Evolutionary conservation across 2,329 filamentous ascomycete species (phyloP).

Genomic region (Madurella mycetomatis): DNA sequence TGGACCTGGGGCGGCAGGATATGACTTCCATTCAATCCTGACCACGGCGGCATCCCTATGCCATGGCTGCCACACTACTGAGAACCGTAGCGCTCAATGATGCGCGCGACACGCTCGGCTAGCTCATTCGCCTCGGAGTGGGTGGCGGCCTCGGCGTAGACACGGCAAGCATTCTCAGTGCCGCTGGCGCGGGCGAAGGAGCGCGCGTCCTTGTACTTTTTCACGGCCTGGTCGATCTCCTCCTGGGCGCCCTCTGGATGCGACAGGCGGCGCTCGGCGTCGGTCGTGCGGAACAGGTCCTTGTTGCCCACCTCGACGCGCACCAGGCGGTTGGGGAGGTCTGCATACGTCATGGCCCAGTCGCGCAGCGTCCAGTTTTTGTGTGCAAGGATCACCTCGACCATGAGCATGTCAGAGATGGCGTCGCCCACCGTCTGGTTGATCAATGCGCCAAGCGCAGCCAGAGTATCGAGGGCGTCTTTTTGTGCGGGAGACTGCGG

Average conservation of each 20-base stretch:
- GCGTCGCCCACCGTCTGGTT: constrained; percentile 98
- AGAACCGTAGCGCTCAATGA: constrained; percentile 59
- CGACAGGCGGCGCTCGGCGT: constrained; percentile 84
- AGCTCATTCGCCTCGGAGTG: constrained; percentile 87
- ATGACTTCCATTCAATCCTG: not conserved
- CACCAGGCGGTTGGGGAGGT: constrained; percentile 92
- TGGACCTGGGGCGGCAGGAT: not conserved
- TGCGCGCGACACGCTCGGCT: constrained; percentile 72
- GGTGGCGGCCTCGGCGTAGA: constrained; percentile 92
- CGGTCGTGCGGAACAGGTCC: constrained; percentile 83
- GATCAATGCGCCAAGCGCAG: constrained; percentile 82
- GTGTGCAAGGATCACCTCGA: constrained; percentile 93
- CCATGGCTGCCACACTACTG: constrained; percentile 6
- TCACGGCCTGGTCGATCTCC: constrained; percentile 81
- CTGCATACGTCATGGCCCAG: constrained; percentile 89
- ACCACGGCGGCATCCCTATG: not conserved
- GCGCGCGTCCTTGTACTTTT: constrained; percentile 84
- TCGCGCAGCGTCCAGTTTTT: constrained; percentile 87
- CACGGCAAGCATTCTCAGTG: constrained; percentile 91
- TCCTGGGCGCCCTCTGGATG: constrained; percentile 74
- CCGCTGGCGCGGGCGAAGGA: constrained; percentile 90
- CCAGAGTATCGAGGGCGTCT: constrained; percentile 78
- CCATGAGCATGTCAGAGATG: constrained; percentile 90
- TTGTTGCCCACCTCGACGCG: constrained; percentile 87
- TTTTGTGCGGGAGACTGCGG: constrained; percentile 90